A percentile compares a stretch with the other conserved stretches of the same genome.
Evolutionary conservation across 345 rosid genomes (phyloP).

Genomic region (Luvunga scandens): DNA sequence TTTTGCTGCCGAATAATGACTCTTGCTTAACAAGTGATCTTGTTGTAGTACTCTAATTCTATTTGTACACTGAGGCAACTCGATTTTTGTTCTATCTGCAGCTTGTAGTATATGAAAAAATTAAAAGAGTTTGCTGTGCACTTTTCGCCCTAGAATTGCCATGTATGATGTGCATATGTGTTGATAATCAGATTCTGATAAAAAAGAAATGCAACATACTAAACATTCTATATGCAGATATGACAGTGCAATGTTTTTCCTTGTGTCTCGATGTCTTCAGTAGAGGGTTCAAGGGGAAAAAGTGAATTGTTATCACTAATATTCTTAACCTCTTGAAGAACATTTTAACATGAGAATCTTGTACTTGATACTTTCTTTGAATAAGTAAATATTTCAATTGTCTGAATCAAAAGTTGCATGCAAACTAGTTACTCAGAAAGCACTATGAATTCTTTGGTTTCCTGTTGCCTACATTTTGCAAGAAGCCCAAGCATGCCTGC

Average conservation of each 20-base stretch:
- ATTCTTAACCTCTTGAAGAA: background rate
- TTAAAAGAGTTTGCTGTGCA: background rate
- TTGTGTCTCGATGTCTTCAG: background rate
- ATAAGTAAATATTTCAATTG: background rate
- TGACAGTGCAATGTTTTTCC: background rate
- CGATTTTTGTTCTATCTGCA: conserved; percentile 7
- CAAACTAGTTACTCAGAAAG: background rate
- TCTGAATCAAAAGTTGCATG: background rate
- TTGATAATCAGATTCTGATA: background rate
- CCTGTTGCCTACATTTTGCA: background rate
- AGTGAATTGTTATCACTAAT: background rate
- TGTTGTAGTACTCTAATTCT: conserved; percentile 5
- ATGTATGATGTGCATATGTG: background rate
- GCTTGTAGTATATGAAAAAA: conserved; percentile 6
- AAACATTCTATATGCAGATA: background rate
- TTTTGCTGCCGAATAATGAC: conserved; percentile 16
- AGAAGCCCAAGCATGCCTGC: background rate
- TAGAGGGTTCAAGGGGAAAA: background rate
- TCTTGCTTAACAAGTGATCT: conserved; percentile 4
- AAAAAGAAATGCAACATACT: background rate
- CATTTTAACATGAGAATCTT: background rate
- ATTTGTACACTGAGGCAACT: conserved; percentile 10
- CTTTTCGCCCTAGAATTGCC: background rate
- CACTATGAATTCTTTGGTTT: background rate
- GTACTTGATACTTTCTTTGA: background rate